Percentiles rank a stretch among this genome's conserved stretches.
Conservation (phyloP, 768 basidiomycete genomes). For the Suillus variegatus region DNA sequence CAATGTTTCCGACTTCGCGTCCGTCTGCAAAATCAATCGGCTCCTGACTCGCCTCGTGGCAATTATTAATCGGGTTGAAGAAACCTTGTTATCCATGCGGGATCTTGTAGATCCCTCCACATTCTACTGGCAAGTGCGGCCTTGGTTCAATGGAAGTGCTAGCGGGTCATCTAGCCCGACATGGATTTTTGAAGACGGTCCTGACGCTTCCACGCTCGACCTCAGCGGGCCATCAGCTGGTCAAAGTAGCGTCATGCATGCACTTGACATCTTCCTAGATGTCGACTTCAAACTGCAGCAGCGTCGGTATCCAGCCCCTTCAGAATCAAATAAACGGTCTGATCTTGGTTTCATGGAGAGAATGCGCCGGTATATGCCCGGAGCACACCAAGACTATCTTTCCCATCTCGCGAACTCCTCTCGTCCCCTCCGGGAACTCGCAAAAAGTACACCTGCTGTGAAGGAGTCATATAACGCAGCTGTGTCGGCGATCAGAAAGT, state of each 20-base stretch:
- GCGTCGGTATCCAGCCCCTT: conserved; percentile 66
- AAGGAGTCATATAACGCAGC: conserved; percentile 79
- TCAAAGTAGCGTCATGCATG: conserved; percentile 90
- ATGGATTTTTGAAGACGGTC: conserved; percentile 83
- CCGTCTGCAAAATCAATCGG: conserved; percentile 65
- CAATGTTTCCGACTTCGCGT: conserved; percentile 60
- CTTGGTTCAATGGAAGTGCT: conserved; percentile 89
- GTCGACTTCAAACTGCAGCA: conserved; percentile 84
- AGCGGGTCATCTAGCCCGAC: conserved; percentile 49
- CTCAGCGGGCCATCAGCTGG: conserved; percentile 91
- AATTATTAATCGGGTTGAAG: conserved; percentile 74
- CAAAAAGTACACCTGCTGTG: conserved; percentile 54
- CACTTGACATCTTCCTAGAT: conserved; percentile 82
- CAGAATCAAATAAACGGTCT: conserved; percentile 62
- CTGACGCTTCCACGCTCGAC: conserved; percentile 56
- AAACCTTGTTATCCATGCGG: conserved; percentile 68
- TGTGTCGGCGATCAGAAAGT: conserved; percentile 74
- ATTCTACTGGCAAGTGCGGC: conserved; percentile 89
- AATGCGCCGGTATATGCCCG: conserved; percentile 96
- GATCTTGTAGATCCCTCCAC: conserved; percentile 76
- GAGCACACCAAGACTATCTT: conserved; percentile 85
- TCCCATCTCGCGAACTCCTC: conserved; percentile 59
- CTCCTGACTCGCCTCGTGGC: conserved; percentile 69
- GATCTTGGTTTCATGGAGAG: conserved; percentile 86
- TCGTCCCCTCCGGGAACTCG: conserved; percentile 64